Percentiles rank a stretch among this genome's conserved stretches.
Evolutionary conservation across 768 basidiomycete genomes (phyloP).

Genomic region (Asterophora parasitica): DNA sequence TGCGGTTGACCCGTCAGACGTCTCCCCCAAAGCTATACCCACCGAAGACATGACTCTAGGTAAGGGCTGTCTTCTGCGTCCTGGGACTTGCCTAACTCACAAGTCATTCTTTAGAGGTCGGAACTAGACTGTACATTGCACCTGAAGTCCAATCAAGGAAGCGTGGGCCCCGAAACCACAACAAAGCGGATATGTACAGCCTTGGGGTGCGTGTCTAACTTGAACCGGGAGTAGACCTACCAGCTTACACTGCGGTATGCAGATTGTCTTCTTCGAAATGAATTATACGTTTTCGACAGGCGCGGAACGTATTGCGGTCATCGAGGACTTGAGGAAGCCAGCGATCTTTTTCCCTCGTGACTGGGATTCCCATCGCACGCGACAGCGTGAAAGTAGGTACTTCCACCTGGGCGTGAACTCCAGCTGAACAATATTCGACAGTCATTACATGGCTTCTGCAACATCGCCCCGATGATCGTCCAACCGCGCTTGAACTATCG

Average conservation of each 20-base stretch:
- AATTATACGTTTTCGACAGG: constrained; percentile 79
- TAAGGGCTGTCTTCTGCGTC: constrained; percentile 20
- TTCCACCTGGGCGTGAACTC: neutral
- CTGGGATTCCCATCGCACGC: constrained; percentile 60
- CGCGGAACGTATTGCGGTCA: constrained; percentile 77
- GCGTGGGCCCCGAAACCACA: constrained; percentile 68
- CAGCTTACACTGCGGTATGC: constrained; percentile 1
- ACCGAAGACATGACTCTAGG: constrained; percentile 76
- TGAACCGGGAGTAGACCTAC: neutral
- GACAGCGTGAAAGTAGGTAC: constrained; percentile 66
- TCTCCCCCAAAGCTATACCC: constrained; percentile 39
- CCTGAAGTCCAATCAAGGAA: constrained; percentile 76
- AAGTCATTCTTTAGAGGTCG: constrained; percentile 55
- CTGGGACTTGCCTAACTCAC: neutral
- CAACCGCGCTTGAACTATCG: constrained; percentile 78
- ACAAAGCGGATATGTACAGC: constrained; percentile 93
- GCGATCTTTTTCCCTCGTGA: constrained; percentile 68
- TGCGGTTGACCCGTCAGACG: constrained; percentile 70
- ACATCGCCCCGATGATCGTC: constrained; percentile 75
- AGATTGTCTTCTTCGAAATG: constrained; percentile 99
- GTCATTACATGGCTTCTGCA: constrained; percentile 79
- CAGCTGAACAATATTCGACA: constrained; percentile 22
- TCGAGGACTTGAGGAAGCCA: constrained; percentile 73
- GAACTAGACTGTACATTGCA: constrained; percentile 88
- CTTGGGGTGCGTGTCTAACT: constrained; percentile 60